These are phyloP conservation scores for Xylariomycetidae sp. DNA, from an alignment of 2,329 filamentous ascomycete species.

Conservation along the genomic window DNA sequence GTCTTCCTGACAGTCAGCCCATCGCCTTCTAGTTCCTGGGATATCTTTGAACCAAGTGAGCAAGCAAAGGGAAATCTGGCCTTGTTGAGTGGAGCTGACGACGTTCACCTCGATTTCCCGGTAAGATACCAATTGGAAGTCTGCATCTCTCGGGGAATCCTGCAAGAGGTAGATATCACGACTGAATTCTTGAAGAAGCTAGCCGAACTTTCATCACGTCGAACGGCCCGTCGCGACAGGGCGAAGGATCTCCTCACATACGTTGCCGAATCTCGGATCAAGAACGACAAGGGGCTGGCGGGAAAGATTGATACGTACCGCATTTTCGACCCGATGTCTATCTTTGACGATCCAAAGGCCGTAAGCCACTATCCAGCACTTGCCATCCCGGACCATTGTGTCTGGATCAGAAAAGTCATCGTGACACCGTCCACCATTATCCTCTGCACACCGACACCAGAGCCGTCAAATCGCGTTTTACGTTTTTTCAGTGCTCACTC, in stretches of 20 bases:
- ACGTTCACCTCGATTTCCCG: slow-evolving; percentile 55
- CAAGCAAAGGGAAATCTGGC: slow-evolving; percentile 17
- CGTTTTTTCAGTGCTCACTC: slow-evolving; percentile 63
- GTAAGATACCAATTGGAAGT: slow-evolving; percentile 90
- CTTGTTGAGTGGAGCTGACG: slow-evolving; percentile 30
- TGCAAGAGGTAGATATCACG: slow-evolving; percentile 73
- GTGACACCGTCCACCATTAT: slow-evolving; percentile 83
- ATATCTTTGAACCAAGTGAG: slow-evolving; percentile 30
- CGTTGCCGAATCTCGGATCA: slow-evolving; percentile 47
- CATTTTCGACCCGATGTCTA: slow-evolving; percentile 65
- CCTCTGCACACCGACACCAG: slow-evolving; percentile 71
- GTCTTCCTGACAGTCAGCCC: slow-evolving; percentile 38
- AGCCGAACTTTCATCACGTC: slow-evolving; percentile 31
- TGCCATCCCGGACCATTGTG: slow-evolving; percentile 66
- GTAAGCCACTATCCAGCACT: slow-evolving; percentile 41
- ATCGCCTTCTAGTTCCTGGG: slow-evolving; percentile 35
- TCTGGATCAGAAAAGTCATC: slow-evolving; percentile 68
- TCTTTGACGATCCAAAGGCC: slow-evolving; percentile 58
- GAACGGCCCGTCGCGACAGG: slow-evolving; percentile 28
- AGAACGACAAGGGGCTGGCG: slow-evolving; percentile 1
- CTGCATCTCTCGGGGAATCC: slow-evolving; percentile 73
- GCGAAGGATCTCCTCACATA: slow-evolving; percentile 71
- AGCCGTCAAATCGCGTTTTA: slow-evolving; percentile 83
- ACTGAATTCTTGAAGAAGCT: slow-evolving; percentile 63
- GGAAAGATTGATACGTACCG: slow-evolving; percentile 42